Evolutionary conservation across 2,329 filamentous ascomycete genomes (phyloP).

Genomic region (Dactylella cylindrospora): DNA sequence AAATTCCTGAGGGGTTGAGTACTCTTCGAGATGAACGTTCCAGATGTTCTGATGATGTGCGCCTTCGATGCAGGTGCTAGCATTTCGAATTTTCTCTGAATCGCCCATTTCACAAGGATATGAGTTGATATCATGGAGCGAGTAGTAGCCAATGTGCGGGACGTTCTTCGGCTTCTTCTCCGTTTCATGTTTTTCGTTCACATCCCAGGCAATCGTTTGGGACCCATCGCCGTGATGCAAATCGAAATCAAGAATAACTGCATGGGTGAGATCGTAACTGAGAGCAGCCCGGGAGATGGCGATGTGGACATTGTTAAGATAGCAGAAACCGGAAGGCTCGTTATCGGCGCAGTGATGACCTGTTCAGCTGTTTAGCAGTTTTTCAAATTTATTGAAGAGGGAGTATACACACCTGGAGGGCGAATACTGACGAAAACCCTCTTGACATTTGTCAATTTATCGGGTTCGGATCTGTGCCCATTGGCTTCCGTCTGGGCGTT

Average conservation of each 20-base stretch:
- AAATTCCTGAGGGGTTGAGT: constrained; percentile 80
- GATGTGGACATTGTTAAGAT: constrained; percentile 97
- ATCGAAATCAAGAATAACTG: constrained; percentile 89
- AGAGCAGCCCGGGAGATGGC: constrained; percentile 89
- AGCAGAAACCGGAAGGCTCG: constrained; percentile 93
- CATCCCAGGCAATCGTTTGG: constrained; percentile 87
- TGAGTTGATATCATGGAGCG: constrained; percentile 96
- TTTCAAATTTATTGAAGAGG: constrained; percentile 3
- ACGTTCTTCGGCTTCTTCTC: constrained; percentile 46
- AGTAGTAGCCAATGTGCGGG: constrained; percentile 80
- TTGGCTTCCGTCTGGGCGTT: constrained; percentile 18
- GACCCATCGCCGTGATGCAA: constrained; percentile 94
- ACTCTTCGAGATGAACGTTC: constrained; percentile 91
- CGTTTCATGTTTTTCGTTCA: constrained; percentile 64
- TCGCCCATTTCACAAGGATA: constrained; percentile 96
- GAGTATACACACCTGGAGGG: constrained; percentile 61
- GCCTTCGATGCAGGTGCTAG: constrained; percentile 90
- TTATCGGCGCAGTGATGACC: constrained; percentile 92
- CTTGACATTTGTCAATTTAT: constrained; percentile 59
- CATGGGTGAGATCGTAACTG: constrained; percentile 83
- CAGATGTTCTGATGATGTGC: constrained; percentile 92
- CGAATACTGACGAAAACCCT: constrained; percentile 89
- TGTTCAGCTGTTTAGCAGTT: constrained; percentile 12
- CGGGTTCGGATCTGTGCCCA: constrained; percentile 22
- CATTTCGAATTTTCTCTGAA: constrained; percentile 86